These are phyloP conservation scores for Umbelopsis isabellina DNA, from an alignment of 192 early-diverging fungal species.

Conservation along the genomic window DNA sequence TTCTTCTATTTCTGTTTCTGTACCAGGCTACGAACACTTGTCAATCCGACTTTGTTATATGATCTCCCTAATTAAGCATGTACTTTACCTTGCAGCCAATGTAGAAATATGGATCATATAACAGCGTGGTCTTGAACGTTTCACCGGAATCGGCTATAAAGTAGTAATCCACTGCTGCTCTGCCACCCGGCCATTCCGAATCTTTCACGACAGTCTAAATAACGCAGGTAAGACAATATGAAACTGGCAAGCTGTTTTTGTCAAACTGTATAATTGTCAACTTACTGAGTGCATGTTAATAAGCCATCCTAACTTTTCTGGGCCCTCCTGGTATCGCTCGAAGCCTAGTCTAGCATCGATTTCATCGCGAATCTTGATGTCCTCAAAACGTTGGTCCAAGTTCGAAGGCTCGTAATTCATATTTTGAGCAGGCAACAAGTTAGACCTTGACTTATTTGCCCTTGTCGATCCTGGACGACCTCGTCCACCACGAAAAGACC, in stretches of 20 bases:
- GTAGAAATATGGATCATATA: constrained; percentile 92
- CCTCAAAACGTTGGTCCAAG: constrained; percentile 43
- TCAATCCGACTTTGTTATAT: not conserved
- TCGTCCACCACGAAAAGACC: constrained; percentile 4
- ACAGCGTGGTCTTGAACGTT: constrained; percentile 85
- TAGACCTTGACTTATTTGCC: constrained; percentile 5
- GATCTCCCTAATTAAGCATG: too few relatives aligned
- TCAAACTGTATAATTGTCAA: not conserved
- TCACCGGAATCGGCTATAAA: constrained; percentile 90
- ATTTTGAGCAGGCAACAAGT: not conserved
- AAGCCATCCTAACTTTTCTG: constrained; percentile 85
- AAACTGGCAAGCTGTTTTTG: constrained; percentile 14
- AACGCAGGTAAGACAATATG: not conserved
- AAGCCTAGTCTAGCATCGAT: constrained; percentile 71
- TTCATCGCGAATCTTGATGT: constrained; percentile 43
- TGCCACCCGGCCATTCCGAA: constrained; percentile 63
- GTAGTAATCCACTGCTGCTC: constrained; percentile 86
- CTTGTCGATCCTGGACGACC: constrained; percentile 20
- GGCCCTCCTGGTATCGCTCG: constrained; percentile 69
- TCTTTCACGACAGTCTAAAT: constrained; percentile 66
- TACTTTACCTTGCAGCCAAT: constrained; percentile 73
- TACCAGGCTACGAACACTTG: constrained; percentile 52
- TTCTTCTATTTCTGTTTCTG: constrained; percentile 85
- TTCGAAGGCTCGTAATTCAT: constrained; percentile 26
- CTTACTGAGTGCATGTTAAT: constrained; percentile 93